Evolutionary conservation across 2,329 filamentous ascomycete species (phyloP), one percentile per base, ranked within the genome.

Genomic region (Colletotrichum tofieldiae): DNA sequence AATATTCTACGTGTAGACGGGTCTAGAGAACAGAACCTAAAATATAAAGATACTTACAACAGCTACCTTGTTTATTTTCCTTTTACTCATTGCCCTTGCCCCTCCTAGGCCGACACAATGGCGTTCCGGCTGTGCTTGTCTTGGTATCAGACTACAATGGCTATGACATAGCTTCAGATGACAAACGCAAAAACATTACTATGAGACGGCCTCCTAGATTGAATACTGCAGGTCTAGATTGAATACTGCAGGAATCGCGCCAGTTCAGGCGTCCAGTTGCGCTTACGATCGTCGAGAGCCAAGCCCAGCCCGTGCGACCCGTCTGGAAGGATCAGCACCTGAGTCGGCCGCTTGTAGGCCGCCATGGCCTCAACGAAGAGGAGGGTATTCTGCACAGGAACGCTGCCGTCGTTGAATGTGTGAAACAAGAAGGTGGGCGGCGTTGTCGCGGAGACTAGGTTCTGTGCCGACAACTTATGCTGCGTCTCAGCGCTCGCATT

Each of bases 371-470:
- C 59, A 8, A 76, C 74, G 41, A 80, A 80, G 3, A 75, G 63
- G 32, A 81, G 73, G 3, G 76, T 37, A 60, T 80, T 81, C 62
- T 77, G 71, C 1, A 80, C 77, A 8, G 76, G 72, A 18, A 80
- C 79, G 7, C 41, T 29, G 1, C 45, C 67, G 54, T 80, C 78
- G 59, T 80, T 78, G 55, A 78, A 73, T 1, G 78, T 78, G 70
- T 81, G 79, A 70, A 81, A 82, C n/a, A 80, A 37, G 74, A 84
- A 83, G 5, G 78, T 80, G 41, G 81, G 79, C 70, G 77, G 81
- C 71, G 77, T 78, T 20, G 62, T 47, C 6, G 37, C 67, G 9
- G 68, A 70, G 2, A 81, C 77, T 11, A 67, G 75, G 29, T 75
- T 77, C 71, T 80, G 75, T 14, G 79, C 77, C 9, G 74, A 77